Conservation (phyloP, 192 early-diverging fungal genomes). For the Coemansia sp. region DNA sequence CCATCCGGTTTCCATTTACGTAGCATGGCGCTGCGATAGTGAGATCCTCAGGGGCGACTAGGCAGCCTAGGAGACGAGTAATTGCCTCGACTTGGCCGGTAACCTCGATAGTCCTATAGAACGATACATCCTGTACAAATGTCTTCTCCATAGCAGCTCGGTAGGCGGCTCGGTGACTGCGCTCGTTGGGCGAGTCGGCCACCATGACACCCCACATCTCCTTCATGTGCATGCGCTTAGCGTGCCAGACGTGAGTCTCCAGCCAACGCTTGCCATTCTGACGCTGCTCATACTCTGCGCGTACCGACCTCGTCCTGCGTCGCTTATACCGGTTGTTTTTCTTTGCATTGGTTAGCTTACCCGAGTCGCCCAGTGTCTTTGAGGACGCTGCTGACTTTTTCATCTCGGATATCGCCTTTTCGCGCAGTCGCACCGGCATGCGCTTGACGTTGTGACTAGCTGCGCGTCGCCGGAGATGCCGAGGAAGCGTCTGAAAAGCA, state of each 20-base stretch:
- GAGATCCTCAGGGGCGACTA: constrained; percentile 60
- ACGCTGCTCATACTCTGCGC: constrained; percentile 44
- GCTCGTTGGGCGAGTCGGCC: constrained; percentile 82
- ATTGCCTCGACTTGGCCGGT: constrained; percentile 59
- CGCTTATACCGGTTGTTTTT: constrained; percentile 49
- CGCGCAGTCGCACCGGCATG: constrained; percentile 79
- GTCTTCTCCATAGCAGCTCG: constrained; percentile 73
- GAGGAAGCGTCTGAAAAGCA: constrained; percentile 88
- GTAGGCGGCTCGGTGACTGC: constrained; percentile 74
- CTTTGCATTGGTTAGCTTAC: constrained; percentile 24
- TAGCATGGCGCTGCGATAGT: constrained; percentile 11
- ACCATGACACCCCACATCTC: constrained; percentile 71
- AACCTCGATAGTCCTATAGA: constrained; percentile 72
- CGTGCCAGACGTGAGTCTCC: constrained; percentile 98
- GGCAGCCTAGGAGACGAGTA: constrained; percentile 47
- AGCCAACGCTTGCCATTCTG: constrained; percentile 75
- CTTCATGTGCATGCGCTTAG: constrained; percentile 95
- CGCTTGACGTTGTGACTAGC: constrained; percentile 95
- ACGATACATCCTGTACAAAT: constrained; percentile 87
- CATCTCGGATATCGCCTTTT: constrained; percentile 75
- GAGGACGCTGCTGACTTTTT: constrained; percentile 34
- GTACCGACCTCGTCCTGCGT: constrained; percentile 25
- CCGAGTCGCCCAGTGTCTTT: constrained; percentile 23
- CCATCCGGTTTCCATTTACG: constrained; percentile 19
- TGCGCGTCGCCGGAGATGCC: constrained; percentile 88